Base-by-base conservation (phyloP, 2,329 filamentous ascomycete genomes). In the Tympanopsis confertula region DNA sequence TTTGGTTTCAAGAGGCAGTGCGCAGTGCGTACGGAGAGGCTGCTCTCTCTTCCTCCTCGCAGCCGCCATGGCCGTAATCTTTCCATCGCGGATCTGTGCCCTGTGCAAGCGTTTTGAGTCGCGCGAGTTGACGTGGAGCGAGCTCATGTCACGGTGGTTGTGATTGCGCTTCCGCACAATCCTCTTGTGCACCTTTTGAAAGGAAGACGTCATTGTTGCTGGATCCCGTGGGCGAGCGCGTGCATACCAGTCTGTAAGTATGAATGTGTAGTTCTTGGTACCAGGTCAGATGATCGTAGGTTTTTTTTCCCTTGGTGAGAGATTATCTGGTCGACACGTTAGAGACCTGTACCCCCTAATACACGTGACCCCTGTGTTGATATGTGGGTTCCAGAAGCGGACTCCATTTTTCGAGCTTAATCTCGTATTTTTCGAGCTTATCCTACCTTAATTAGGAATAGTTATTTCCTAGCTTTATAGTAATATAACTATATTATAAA, bases 131-230 rank as follows among this genome's bases (percentile, higher is more conserved):
- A 87, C 82, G 53, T 96, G 89, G 17, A 96, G 69, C 12, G 81
- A 71, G 20, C 80, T 78, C 35, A 86, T 71, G 28, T 78, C 76
- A 15, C 78, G 77, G n/a, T n/a, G n/a, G n/a, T n/a, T n/a, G n/a
- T n/a, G n/a, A 45, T 78, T 76, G 47, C 82, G 78, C 71, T 95
- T 95, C 66, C 94, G 94, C 22, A 78, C 67, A 45, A 96, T 89
- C 45, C 86, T 78, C 64, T 96, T 96, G 44, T 83, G 76, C 15
- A 91, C 83, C 56, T 95, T 96, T 45, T 76, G 65, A 5, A 95
- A 63, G 33, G 80, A 75, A 53, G 78, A 82, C 13, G 85, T 74
- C 87, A 94, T 94, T 18, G 50, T 69, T 53, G 39, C 19, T 41
- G 40, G 61, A 50, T 29, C 47, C 33, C 17, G 29, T 24, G 19